These are phyloP conservation scores for Coprinopsis cinerea DNA, from an alignment of 768 basidiomycete genomes.

Conservation along the genomic window DNA sequence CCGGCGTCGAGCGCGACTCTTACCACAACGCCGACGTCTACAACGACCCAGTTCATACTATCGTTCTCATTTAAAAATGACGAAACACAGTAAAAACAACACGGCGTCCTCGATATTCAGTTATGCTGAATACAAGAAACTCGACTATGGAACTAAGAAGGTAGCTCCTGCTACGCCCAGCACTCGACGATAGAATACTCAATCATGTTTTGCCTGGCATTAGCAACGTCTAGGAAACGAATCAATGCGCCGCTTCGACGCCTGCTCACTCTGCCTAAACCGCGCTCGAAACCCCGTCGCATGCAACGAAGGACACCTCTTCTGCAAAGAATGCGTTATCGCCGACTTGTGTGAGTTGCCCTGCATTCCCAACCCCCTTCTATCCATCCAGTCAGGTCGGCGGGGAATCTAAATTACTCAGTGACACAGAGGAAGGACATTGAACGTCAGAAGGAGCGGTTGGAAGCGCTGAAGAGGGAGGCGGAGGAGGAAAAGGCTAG, in stretches of 20 bases:
- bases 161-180: constrained; percentile 28
- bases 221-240: constrained; percentile 84
- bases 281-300: constrained; percentile 78
- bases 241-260: constrained; percentile 88
- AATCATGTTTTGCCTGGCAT: constrained; percentile 1
- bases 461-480: constrained; percentile 70
- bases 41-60: background rate
- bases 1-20: background rate
- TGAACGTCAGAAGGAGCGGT: constrained; percentile 77
- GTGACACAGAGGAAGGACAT: constrained; percentile 91
- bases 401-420: constrained; percentile 24
- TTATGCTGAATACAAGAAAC: constrained; percentile 82
- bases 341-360: constrained; percentile 66
- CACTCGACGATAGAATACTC: background rate
- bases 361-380: background rate
- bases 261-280: constrained; percentile 85
- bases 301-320: constrained; percentile 84
- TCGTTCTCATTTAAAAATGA: constrained; percentile 39
- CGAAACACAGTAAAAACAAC: constrained; percentile 88
- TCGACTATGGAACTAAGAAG: constrained; percentile 78
- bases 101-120: constrained; percentile 87
- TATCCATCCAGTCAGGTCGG: no score
- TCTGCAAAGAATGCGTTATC: constrained; percentile 93
- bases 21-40: background rate
- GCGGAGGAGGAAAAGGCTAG: constrained; percentile 74